Conservation (phyloP, 805 yeast genomes). For the Ogataea saltuana region DNA sequence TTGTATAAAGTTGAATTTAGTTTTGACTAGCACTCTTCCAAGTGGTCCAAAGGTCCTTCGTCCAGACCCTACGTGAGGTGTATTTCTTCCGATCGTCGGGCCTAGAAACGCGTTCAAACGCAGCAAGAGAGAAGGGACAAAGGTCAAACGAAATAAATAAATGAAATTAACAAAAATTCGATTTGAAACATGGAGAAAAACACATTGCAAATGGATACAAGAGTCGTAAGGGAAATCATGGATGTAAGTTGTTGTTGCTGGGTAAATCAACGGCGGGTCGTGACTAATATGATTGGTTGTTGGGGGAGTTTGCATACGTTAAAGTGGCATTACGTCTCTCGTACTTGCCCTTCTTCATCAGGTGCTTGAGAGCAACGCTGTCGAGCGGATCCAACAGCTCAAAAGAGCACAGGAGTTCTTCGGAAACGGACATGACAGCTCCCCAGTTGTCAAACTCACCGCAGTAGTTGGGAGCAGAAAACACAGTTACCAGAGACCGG, state of each 20-base stretch:
- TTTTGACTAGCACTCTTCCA: too few relatives aligned
- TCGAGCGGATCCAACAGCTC: slow-evolving; percentile 94
- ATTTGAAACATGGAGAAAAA: not conserved
- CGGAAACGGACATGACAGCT: slow-evolving; percentile 96
- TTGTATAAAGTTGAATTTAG: too few relatives aligned
- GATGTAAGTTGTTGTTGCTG: slow-evolving; percentile 2
- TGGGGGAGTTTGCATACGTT: slow-evolving; percentile 27
- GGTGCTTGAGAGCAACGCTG: slow-evolving; percentile 88
- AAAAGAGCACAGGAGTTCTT: slow-evolving; percentile 88
- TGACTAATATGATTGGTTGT: slow-evolving; percentile 15
- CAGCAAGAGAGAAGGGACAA: too few relatives aligned
- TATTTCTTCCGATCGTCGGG: too few relatives aligned
- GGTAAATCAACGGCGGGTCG: too few relatives aligned
- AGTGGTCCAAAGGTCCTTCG: too few relatives aligned
- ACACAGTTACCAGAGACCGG: slow-evolving; percentile 68
- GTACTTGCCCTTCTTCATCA: slow-evolving; percentile 89
- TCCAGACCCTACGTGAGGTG: too few relatives aligned
- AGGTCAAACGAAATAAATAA: slow-evolving; percentile 2
- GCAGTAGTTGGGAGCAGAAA: slow-evolving; percentile 75
- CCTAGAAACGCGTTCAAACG: too few relatives aligned
- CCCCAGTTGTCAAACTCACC: slow-evolving; percentile 95
- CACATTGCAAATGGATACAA: slow-evolving; percentile 6
- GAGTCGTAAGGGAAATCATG: slow-evolving; percentile 1
- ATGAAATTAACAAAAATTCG: not conserved
- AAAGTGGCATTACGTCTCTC: slow-evolving; percentile 68